Percentiles rank a stretch among this genome's conserved stretches.
Evolutionary conservation across 305 asterid genomes (phyloP).

Genomic region (Coffea humblotiana): DNA sequence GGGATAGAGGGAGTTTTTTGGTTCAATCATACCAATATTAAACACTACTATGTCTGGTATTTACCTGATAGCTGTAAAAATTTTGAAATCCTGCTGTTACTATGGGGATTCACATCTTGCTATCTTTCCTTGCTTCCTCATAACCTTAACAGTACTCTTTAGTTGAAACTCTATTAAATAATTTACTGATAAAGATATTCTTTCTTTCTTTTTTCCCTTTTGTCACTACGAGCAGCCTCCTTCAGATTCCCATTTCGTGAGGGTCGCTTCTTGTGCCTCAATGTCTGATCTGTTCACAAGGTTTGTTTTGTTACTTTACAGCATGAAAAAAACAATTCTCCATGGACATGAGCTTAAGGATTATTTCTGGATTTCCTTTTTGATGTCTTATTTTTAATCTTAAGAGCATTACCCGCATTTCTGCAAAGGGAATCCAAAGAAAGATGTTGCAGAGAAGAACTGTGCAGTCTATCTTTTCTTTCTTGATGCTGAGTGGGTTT

Average conservation of each 20-base stretch:
- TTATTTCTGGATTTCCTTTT: conserved; percentile 2
- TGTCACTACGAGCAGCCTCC: conserved; percentile 45
- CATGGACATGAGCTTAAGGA: conserved; percentile 1
- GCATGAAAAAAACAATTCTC: not conserved
- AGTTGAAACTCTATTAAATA: not conserved
- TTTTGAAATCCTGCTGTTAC: not conserved
- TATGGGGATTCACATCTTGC: not conserved
- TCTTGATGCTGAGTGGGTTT: not conserved
- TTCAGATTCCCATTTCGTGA: conserved; percentile 59
- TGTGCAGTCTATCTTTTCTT: not conserved
- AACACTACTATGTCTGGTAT: too few species aligned
- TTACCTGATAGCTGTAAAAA: too few species aligned
- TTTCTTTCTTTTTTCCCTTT: conserved; percentile 23
- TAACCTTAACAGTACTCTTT: not conserved
- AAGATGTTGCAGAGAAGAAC: not conserved
- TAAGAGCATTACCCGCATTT: not conserved
- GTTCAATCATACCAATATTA: too few species aligned
- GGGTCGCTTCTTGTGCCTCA: conserved; percentile 80
- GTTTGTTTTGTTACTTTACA: conserved; percentile 37
- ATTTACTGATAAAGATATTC: conserved; percentile 4
- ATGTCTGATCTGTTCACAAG: conserved; percentile 78
- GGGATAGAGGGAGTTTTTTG: too few species aligned
- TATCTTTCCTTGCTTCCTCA: not conserved
- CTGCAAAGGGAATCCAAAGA: not conserved
- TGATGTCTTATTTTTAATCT: not conserved